Percentiles rank a stretch among this genome's conserved stretches.
Conservation (phyloP, 108 stramenopile species). For the Epithemia pelagica region DNA sequence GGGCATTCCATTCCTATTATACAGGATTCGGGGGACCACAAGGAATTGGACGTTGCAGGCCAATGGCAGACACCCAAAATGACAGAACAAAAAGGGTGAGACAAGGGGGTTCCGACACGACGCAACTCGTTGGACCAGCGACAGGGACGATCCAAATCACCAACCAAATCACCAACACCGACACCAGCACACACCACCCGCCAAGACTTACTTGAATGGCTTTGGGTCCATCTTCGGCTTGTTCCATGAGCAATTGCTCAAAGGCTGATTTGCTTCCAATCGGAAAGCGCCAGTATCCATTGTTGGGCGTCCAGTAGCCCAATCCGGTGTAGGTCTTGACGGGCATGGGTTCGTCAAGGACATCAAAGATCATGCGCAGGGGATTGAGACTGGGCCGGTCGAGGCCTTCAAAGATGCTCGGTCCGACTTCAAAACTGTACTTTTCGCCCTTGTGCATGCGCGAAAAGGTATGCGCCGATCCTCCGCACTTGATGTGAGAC, state of each 20-base stretch:
- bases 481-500: conserved; percentile 84
- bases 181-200: no score
- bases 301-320: conserved; percentile 79
- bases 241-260: conserved; percentile 73
- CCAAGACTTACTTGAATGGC: conserved; percentile 51
- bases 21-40: no score
- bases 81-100: background rate
- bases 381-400: conserved; percentile 82
- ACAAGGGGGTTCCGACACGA: no score
- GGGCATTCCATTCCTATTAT: conserved; percentile 80
- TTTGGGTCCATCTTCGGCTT: conserved; percentile 78
- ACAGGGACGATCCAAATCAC: no score
- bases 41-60: background rate
- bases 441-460: conserved; percentile 83
- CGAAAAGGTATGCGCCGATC: conserved; percentile 80
- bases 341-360: conserved; percentile 81
- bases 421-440: conserved; percentile 87
- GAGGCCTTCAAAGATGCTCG: conserved; percentile 83
- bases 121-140: no score
- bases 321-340: conserved; percentile 87
- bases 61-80: background rate
- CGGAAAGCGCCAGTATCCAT: conserved; percentile 86
- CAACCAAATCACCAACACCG: no score
- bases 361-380: conserved; percentile 84
- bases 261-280: conserved; percentile 64